Evolutionary conservation across 1,284 basidiomycete genomes (phyloP).

Genomic region (Hortiboletus rubellus): DNA sequence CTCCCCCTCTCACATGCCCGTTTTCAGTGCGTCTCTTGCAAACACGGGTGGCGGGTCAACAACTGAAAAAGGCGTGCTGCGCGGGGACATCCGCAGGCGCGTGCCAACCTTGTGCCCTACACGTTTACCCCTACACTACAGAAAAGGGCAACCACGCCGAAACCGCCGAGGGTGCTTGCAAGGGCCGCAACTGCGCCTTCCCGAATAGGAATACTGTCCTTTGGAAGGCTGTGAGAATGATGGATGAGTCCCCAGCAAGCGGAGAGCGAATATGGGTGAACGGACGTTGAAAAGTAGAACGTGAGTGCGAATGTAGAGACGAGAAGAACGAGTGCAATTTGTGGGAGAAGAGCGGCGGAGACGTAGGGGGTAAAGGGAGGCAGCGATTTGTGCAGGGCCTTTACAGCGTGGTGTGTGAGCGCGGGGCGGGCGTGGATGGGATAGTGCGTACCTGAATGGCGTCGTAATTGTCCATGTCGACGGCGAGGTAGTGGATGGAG

Average conservation of each 20-base stretch:
- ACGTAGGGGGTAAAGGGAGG: slow-evolving; percentile 70
- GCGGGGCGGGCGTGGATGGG: not conserved
- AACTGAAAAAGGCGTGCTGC: slow-evolving; percentile 43
- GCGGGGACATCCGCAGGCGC: not conserved
- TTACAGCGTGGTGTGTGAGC: slow-evolving; percentile 14
- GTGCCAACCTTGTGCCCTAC: slow-evolving; percentile 39
- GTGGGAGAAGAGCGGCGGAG: slow-evolving; percentile 64
- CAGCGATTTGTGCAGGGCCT: slow-evolving; percentile 54
- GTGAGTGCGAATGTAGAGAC: slow-evolving; percentile 73
- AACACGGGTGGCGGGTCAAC: slow-evolving; percentile 76
- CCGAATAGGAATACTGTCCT: slow-evolving; percentile 62
- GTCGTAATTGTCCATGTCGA: slow-evolving; percentile 43
- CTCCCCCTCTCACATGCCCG: slow-evolving; percentile 3
- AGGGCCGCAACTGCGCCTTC: slow-evolving; percentile 69
- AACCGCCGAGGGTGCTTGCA: slow-evolving; percentile 79
- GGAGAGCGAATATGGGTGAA: slow-evolving; percentile 19
- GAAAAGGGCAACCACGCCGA: slow-evolving; percentile 85
- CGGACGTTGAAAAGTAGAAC: slow-evolving; percentile 90
- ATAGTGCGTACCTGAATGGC: slow-evolving; percentile 40
- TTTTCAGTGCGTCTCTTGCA: slow-evolving; percentile 65
- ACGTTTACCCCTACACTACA: slow-evolving; percentile 86
- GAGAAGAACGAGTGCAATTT: slow-evolving; percentile 73
- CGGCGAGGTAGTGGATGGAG: slow-evolving; percentile 4
- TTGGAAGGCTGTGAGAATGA: slow-evolving; percentile 58
- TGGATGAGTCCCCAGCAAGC: slow-evolving; percentile 8